phyloP scores from a whole-genome alignment of 1,284 basidiomycete species.

The Exsudoporus floridanus region DNA sequence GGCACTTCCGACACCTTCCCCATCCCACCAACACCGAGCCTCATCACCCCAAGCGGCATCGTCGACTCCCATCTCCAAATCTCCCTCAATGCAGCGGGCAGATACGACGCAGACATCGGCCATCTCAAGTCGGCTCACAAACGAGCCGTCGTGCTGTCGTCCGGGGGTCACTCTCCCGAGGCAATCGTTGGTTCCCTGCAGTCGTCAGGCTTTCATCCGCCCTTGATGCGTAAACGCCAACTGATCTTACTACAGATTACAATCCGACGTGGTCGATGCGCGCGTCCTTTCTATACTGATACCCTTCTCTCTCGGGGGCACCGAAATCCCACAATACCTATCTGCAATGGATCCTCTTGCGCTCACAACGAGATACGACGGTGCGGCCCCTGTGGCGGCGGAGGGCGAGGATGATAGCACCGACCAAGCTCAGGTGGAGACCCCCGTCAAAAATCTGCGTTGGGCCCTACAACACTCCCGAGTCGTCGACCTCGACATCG shows the following conservation, averaged over 20 bases:
- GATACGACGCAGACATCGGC: constrained; percentile 52
- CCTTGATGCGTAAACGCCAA: not conserved
- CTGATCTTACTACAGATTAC: constrained; percentile 34
- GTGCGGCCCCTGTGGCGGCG: constrained; percentile 41
- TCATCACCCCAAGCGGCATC: constrained; percentile 60
- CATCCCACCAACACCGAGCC: constrained; percentile 64
- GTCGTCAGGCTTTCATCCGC: constrained; percentile 20
- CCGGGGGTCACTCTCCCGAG: constrained; percentile 5
- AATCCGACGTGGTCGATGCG: constrained; percentile 30
- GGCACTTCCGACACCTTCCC: constrained; percentile 66
- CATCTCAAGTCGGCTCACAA: constrained; percentile 35
- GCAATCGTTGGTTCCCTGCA: constrained; percentile 13
- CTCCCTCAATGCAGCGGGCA: constrained; percentile 33
- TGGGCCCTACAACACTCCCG: constrained; percentile 64
- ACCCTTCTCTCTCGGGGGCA: constrained; percentile 56
- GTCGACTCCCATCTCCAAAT: constrained; percentile 60
- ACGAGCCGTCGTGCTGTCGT: constrained; percentile 39
- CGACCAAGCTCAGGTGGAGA: constrained; percentile 16
- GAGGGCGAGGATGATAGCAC: constrained; percentile 20
- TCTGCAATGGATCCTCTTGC: constrained; percentile 43
- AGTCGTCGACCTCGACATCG: constrained; percentile 69
- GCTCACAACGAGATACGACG: constrained; percentile 55
- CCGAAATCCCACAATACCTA: constrained; percentile 41
- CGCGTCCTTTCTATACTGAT: constrained; percentile 53
- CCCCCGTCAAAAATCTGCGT: constrained; percentile 43